phyloP scores from a whole-genome alignment of 768 basidiomycete genomes.

The Russula foetens region DNA sequence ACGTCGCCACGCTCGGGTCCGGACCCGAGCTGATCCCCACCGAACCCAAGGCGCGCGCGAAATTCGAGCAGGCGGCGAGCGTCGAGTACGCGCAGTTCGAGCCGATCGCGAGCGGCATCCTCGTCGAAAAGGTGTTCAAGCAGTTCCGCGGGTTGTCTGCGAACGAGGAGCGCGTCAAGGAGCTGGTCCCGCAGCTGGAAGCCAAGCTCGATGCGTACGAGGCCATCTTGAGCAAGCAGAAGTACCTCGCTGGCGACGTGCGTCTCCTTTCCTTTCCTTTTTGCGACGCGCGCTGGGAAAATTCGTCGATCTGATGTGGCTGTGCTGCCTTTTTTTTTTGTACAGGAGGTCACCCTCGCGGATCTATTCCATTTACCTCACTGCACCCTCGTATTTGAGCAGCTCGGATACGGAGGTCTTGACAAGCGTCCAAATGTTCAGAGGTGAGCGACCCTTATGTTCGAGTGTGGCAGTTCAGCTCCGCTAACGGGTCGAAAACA shows the following conservation, averaged over 20 bases:
- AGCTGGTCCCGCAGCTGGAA: background rate
- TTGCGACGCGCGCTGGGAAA: too few relatives aligned
- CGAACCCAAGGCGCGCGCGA: constrained; percentile 21
- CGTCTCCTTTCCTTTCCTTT: too few relatives aligned
- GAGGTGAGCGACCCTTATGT: background rate
- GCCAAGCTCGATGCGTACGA: constrained; percentile 6
- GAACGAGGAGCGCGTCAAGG: background rate
- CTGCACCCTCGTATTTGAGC: background rate
- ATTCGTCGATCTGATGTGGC: background rate
- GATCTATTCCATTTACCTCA: constrained; percentile 10
- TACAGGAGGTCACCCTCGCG: constrained; percentile 6
- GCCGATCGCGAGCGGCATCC: background rate
- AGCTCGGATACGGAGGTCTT: background rate
- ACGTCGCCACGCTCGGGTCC: constrained; percentile 22
- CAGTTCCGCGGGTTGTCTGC: background rate
- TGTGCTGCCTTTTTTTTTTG: background rate
- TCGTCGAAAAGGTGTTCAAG: background rate
- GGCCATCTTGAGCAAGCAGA: constrained; percentile 1
- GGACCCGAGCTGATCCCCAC: constrained; percentile 19
- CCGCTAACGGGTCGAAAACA: background rate
- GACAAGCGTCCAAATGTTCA: constrained; percentile 3
- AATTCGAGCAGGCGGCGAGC: constrained; percentile 26
- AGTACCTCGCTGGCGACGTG: constrained; percentile 16
- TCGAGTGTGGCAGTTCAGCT: background rate
- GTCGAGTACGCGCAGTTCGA: constrained; percentile 21